These are phyloP conservation scores for Chloropicon primus DNA, from an alignment of 139 green algal genomes.

Conservation along the genomic window DNA sequence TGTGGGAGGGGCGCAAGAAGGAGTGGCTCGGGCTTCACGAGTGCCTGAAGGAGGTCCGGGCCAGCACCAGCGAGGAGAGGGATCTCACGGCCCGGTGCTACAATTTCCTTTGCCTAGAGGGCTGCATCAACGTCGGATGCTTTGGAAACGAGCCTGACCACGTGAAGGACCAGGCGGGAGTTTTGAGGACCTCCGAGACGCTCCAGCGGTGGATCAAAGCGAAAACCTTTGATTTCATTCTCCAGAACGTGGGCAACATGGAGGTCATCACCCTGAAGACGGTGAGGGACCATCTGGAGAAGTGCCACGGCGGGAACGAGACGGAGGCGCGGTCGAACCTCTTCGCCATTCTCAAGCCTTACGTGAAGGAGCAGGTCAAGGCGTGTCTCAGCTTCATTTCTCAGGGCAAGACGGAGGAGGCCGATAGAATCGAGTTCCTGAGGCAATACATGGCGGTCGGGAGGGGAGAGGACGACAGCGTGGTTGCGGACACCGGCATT, in stretches of 20 bases:
- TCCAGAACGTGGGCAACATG: not conserved
- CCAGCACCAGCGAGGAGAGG: too few relatives aligned
- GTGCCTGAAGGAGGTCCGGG: not conserved
- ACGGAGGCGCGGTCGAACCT: not conserved
- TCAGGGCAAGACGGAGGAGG: not conserved
- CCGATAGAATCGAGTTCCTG: not conserved
- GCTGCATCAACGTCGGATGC: conserved; percentile 55
- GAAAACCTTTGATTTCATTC: not conserved
- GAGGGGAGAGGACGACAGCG: conserved; percentile 18
- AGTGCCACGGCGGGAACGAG: conserved; percentile 21
- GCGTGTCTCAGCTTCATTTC: too few relatives aligned
- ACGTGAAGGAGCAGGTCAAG: conserved; percentile 35
- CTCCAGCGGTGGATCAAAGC: conserved; percentile 3
- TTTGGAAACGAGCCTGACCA: conserved; percentile 2
- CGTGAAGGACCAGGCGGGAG: not conserved
- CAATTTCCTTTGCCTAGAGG: conserved; percentile 43
- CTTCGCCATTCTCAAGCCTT: conserved; percentile 24
- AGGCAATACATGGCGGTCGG: not conserved
- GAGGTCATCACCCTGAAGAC: conserved; percentile 47
- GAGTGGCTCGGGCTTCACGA: too few relatives aligned
- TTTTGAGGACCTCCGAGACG: conserved; percentile 5
- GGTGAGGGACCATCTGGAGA: conserved; percentile 37
- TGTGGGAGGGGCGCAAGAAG: too few relatives aligned
- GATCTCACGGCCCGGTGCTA: conserved; percentile 2
- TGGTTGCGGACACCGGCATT: not conserved